Conservation (phyloP, 352 stramenopile species). For the Phytophthora aleatoria region DNA sequence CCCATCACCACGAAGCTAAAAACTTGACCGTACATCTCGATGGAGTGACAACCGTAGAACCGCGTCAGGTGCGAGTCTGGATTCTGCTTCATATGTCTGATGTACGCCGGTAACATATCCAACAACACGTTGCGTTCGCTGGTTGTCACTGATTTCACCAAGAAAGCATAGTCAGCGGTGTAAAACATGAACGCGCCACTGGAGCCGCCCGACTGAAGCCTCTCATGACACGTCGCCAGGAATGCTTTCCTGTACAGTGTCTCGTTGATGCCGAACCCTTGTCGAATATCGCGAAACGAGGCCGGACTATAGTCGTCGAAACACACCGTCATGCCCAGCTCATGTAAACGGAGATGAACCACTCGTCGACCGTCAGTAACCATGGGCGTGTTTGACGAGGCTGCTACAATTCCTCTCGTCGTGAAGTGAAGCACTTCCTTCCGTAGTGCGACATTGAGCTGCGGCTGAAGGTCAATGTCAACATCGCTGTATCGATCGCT, state of each 20-base stretch:
- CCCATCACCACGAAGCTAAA: conserved; percentile 93
- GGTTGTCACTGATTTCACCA: conserved; percentile 89
- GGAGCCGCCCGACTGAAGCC: conserved; percentile 82
- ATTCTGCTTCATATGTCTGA: conserved; percentile 81
- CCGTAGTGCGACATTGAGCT: conserved; percentile 85
- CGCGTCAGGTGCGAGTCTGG: conserved; percentile 85
- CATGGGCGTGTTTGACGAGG: conserved; percentile 67
- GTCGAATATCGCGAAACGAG: conserved; percentile 80
- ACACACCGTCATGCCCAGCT: conserved; percentile 80
- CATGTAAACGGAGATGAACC: conserved; percentile 77
- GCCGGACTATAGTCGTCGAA: conserved; percentile 81
- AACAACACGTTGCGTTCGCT: conserved; percentile 82
- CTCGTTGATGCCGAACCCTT: conserved; percentile 80
- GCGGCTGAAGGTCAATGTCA: conserved; percentile 81
- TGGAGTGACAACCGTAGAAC: conserved; percentile 90
- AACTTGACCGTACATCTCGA: conserved; percentile 88
- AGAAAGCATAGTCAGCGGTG: conserved; percentile 84
- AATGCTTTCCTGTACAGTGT: conserved; percentile 81
- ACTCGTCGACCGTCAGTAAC: conserved; percentile 53
- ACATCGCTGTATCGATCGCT: conserved; percentile 71
- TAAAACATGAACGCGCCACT: conserved; percentile 93
- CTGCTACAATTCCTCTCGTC: conserved; percentile 81
- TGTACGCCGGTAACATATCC: conserved; percentile 84
- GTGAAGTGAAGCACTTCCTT: conserved; percentile 92
- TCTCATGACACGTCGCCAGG: conserved; percentile 81